Base-by-base conservation (phyloP, 2,329 filamentous ascomycete genomes). In the Fusarium sacchari region DNA sequence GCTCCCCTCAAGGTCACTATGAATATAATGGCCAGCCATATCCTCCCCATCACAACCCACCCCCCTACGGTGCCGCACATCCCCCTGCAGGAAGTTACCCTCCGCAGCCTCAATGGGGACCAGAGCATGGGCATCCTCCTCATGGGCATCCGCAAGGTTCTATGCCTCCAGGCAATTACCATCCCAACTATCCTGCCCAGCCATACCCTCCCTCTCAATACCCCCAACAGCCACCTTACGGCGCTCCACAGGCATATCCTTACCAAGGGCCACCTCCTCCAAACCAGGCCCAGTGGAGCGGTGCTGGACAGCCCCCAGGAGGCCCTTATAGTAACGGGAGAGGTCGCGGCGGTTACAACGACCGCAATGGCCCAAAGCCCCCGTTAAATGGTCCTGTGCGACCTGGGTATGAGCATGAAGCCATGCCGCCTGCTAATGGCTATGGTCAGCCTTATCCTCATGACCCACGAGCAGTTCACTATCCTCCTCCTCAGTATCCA, bases 101-200 rank as follows among this genome's bases (percentile, higher is more conserved):
- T 34, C 75, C 80, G 49, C 81, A 81, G 52, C 82, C 84, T 56
- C 85, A 86, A 74, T 85, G 84, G 83, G 75, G 80, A 28, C 80
- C 81, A 37, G 83, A 86, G 22, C 83, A 82, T 57, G 79, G 77
- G 11, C 81, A 82, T 37, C 83, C 83, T 70, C 79, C 81, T n/a
- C 82, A 85, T 30, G 79, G 84, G 39, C 87, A 88, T 75, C 81
- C 83, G 47, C 83, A 84, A 44, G 78, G 84, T 60, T 86, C 87
- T 34, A 81, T 90, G 39, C 84, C 88, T 56, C 81, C 86, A 37
- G 83, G 86, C 68, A 88, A 88, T 75, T 90, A 90, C 75, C 88
- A 90, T 72, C 88, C 88, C 39, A 89, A 88, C 79, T 91, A 89
- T 77, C 85, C 88, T 43, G 86, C 86, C 44, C 89, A 90, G 74